Percentiles rank a stretch among this genome's conserved stretches.
Evolutionary conservation across 1,284 basidiomycete genomes (phyloP).

Genomic region (Filobasidium uniguttulatum): DNA sequence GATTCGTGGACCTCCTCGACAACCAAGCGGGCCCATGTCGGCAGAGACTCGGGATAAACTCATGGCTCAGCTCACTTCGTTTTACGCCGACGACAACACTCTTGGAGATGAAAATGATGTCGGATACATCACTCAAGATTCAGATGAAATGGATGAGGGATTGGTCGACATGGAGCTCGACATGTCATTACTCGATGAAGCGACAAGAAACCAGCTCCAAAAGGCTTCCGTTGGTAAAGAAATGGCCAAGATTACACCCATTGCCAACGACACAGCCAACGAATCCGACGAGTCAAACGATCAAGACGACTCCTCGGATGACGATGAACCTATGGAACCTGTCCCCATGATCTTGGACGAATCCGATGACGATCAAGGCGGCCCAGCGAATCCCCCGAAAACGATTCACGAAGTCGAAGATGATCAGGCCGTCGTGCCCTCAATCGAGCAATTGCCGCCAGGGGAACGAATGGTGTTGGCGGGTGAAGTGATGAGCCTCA

Average conservation of each 20-base stretch:
- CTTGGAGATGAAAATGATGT: neutral
- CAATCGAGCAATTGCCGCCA: conserved; percentile 27
- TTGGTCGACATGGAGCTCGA: conserved; percentile 8
- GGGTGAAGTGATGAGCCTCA: conserved; percentile 37
- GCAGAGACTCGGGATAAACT: conserved; percentile 6
- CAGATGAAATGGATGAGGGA: conserved; percentile 9
- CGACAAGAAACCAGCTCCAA: neutral
- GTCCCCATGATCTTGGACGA: conserved; percentile 14
- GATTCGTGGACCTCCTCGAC: neutral
- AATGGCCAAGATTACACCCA: neutral
- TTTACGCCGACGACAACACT: neutral
- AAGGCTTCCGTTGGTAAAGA: neutral
- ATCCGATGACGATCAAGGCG: conserved; percentile 17
- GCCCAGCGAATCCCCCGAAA: conserved; percentile 22
- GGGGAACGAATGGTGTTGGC: conserved; percentile 28
- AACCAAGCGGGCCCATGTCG: conserved; percentile 5
- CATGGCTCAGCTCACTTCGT: conserved; percentile 13
- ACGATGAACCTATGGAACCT: neutral
- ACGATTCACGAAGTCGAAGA: conserved; percentile 36
- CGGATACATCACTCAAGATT: conserved; percentile 15
- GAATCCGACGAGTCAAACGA: conserved; percentile 13
- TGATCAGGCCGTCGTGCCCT: conserved; percentile 29
- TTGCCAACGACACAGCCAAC: neutral
- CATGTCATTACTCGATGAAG: neutral
- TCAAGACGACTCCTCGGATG: conserved; percentile 11